phyloP scores from a whole-genome alignment of 306 rosid genomes.

The Cotoneaster glaucophyllus region DNA sequence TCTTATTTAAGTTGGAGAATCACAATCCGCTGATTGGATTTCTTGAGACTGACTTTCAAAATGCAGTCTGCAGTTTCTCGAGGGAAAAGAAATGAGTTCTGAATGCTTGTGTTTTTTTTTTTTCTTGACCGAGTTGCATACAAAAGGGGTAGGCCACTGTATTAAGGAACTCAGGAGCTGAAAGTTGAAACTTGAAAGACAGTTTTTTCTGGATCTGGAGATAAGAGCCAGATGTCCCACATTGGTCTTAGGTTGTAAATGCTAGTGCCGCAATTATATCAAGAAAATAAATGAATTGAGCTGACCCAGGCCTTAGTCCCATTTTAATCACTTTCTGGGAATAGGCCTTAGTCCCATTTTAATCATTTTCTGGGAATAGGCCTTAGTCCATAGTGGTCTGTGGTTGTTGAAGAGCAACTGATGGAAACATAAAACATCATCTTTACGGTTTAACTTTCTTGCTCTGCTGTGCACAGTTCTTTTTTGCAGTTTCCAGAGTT shows the following conservation, averaged over 20 bases:
- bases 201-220: not conserved
- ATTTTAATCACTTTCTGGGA: not conserved
- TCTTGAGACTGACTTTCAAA: not conserved
- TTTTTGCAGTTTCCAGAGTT: slow-evolving; percentile 95
- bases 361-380: not conserved
- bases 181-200: not conserved
- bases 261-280: not conserved
- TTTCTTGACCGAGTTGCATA: not conserved
- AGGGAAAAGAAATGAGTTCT: not conserved
- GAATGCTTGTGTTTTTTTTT: not conserved
- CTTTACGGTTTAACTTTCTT: not conserved
- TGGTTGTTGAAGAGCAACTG: not conserved
- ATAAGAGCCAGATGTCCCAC: not conserved
- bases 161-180: not conserved
- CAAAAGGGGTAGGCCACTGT: not conserved
- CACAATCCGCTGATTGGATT: slow-evolving; percentile 1
- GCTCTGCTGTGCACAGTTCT: slow-evolving; percentile 54
- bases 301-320: not conserved
- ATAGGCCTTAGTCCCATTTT: not conserved
- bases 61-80: not conserved
- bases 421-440: not conserved
- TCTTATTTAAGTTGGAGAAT: not conserved
- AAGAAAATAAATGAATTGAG: not conserved
- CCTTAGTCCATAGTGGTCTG: not conserved
- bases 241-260: not conserved